These are phyloP conservation scores for Mitragyna speciosa DNA, from an alignment of 257 asterid genomes.

Conservation along the genomic window DNA sequence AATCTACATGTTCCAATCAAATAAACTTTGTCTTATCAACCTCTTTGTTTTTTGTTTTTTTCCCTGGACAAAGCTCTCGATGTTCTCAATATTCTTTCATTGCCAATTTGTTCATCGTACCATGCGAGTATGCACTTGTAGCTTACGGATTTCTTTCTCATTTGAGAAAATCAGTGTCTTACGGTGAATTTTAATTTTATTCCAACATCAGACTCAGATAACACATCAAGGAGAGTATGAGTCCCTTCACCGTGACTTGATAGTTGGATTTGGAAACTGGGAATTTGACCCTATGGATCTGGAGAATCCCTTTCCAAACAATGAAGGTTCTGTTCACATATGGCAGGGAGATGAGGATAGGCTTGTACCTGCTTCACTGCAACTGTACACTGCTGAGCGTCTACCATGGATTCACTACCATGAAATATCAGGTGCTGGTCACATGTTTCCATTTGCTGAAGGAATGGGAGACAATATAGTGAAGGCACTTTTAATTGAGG, in stretches of 20 bases:
- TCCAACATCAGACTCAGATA: slow-evolving; percentile 38
- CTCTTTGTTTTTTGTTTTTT: neutral
- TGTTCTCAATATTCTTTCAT: neutral
- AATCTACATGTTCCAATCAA: neutral
- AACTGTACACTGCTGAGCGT: slow-evolving; percentile 54
- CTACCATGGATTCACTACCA: slow-evolving; percentile 89
- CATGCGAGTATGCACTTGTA: too few species aligned
- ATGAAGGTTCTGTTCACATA: slow-evolving; percentile 66
- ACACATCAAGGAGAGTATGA: slow-evolving; percentile 82
- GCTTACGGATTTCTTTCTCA: neutral
- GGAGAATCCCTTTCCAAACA: slow-evolving; percentile 53
- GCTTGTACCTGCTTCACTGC: slow-evolving; percentile 60
- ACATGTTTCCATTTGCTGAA: slow-evolving; percentile 55
- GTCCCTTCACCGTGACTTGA: slow-evolving; percentile 69
- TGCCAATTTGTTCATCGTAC: neutral
- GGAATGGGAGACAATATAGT: slow-evolving; percentile 55
- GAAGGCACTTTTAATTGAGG: slow-evolving; percentile 46
- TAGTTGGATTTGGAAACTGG: slow-evolving; percentile 70
- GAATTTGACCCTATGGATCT: slow-evolving; percentile 77
- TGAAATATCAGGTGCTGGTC: slow-evolving; percentile 75
- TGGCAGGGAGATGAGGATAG: slow-evolving; percentile 86
- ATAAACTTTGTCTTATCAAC: neutral
- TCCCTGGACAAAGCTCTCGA: neutral
- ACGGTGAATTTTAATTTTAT: neutral
- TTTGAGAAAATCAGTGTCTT: neutral